Evolutionary conservation across 2,329 filamentous ascomycete species (phyloP).

Genomic region (Magnaporthiopsis poae): DNA sequence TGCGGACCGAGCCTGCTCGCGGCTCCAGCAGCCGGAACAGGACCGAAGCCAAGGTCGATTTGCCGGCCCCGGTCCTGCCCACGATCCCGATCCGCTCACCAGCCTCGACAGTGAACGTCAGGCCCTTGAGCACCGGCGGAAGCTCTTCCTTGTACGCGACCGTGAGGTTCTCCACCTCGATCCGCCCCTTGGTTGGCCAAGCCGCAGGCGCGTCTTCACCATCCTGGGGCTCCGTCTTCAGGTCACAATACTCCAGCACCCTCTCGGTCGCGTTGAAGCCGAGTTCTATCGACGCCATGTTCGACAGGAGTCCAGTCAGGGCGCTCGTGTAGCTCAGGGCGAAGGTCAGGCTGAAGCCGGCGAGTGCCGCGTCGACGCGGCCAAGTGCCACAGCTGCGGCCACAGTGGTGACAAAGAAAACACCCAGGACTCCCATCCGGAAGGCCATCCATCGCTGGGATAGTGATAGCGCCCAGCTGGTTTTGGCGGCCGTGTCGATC

Average conservation of each 20-base stretch:
- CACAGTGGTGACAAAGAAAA: conserved; percentile 27
- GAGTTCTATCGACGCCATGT: conserved; percentile 28
- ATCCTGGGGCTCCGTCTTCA: conserved; percentile 27
- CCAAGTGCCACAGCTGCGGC: conserved; percentile 26
- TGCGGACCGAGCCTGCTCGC: conserved; percentile 30
- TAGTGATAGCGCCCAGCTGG: conserved; percentile 23
- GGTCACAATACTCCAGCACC: conserved; percentile 32
- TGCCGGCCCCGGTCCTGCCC: conserved; percentile 56
- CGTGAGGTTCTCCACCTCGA: conserved; percentile 30
- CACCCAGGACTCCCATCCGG: conserved; percentile 29
- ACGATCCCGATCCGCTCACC: conserved; percentile 58
- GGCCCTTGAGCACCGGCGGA: conserved; percentile 26
- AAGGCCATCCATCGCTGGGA: conserved; percentile 28
- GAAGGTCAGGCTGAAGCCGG: conserved; percentile 31
- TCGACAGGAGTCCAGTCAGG: conserved; percentile 24
- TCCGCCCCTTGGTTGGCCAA: conserved; percentile 31
- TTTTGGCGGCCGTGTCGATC: conserved; percentile 24
- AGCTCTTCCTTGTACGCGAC: conserved; percentile 27
- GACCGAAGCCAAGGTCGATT: conserved; percentile 54
- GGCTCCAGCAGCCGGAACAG: conserved; percentile 50
- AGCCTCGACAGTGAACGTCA: conserved; percentile 27
- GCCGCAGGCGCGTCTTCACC: conserved; percentile 25
- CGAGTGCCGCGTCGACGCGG: conserved; percentile 27
- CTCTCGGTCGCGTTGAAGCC: conserved; percentile 33
- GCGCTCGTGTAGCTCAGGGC: conserved; percentile 27